Conservation (phyloP, 139 green algal genomes). For the Desmodesmus armatus region DNA sequence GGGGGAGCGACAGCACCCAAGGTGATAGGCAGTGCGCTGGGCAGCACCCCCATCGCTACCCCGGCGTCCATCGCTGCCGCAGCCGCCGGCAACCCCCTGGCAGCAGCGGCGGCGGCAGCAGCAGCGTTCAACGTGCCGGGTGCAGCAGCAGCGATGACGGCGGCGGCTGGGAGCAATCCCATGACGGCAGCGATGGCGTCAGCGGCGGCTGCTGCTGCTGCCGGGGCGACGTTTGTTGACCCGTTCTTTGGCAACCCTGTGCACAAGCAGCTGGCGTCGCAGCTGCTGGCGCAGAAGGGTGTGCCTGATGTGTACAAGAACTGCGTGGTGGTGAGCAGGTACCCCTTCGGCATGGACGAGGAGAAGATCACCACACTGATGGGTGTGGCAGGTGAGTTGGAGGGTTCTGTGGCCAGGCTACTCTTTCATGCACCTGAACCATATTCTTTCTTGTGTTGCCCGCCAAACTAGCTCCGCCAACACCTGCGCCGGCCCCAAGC, state of each 20-base stretch:
- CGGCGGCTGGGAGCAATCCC: background rate
- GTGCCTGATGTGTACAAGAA: conserved; percentile 16
- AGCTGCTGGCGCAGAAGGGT: conserved; percentile 7
- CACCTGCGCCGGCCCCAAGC: no score
- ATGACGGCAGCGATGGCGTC: conserved; percentile 29
- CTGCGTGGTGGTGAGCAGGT: conserved; percentile 33
- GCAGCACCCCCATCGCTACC: background rate
- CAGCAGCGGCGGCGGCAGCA: conserved; percentile 17
- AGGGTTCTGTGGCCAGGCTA: no score
- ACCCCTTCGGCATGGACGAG: conserved; percentile 1
- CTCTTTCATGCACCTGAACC: no score
- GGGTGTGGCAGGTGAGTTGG: conserved; percentile 9
- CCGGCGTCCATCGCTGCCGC: conserved; percentile 31
- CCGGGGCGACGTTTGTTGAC: conserved; percentile 24
- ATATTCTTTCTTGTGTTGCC: no score
- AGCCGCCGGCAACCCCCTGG: conserved; percentile 15
- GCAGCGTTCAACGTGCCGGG: background rate
- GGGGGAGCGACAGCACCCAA: background rate
- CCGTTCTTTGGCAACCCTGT: conserved; percentile 3
- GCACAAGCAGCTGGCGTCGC: conserved; percentile 22
- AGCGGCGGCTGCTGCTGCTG: conserved; percentile 32
- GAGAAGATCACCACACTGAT: conserved; percentile 12
- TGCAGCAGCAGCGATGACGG: background rate
- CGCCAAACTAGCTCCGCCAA: no score
- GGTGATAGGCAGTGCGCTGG: background rate